Evolutionary conservation across 768 basidiomycete genomes (phyloP).

Genomic region (Boletellus emodensis): DNA sequence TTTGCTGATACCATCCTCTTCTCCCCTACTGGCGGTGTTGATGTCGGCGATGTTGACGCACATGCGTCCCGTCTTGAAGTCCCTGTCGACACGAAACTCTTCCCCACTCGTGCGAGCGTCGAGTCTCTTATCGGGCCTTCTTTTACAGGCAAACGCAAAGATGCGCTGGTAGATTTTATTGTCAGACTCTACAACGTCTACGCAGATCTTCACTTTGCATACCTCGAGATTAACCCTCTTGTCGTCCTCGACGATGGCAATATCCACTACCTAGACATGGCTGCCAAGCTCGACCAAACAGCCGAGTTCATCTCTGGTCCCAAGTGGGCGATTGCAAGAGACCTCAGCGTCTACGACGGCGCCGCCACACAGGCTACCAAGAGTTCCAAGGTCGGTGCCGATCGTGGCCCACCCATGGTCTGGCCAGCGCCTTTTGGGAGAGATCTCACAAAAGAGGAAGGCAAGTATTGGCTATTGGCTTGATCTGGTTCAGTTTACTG

Average conservation of each 20-base stretch:
- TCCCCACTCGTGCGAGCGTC: conserved; percentile 81
- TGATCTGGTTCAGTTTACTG: background rate
- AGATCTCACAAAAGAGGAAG: conserved; percentile 94
- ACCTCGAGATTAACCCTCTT: conserved; percentile 99
- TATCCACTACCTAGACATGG: conserved; percentile 98
- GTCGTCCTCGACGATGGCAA: conserved; percentile 81
- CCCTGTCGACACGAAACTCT: conserved; percentile 58
- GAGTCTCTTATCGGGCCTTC: conserved; percentile 71
- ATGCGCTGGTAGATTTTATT: conserved; percentile 92
- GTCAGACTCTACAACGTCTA: conserved; percentile 95
- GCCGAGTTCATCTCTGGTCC: conserved; percentile 97
- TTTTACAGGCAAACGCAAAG: conserved; percentile 82
- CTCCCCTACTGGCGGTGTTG: conserved; percentile 98
- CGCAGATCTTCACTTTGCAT: conserved; percentile 98
- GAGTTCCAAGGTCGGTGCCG: conserved; percentile 61
- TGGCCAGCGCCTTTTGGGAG: conserved; percentile 97
- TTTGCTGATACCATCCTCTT: conserved; percentile 96
- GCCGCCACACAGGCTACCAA: conserved; percentile 34
- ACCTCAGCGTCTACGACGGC: conserved; percentile 69
- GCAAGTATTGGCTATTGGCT: background rate
- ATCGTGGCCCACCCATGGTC: conserved; percentile 97
- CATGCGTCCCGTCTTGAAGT: conserved; percentile 90
- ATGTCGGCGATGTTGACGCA: conserved; percentile 96
- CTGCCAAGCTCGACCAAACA: conserved; percentile 98
- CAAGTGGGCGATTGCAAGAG: conserved; percentile 98